Conservation (phyloP, 768 basidiomycete genomes). For the Mycena rosella region DNA sequence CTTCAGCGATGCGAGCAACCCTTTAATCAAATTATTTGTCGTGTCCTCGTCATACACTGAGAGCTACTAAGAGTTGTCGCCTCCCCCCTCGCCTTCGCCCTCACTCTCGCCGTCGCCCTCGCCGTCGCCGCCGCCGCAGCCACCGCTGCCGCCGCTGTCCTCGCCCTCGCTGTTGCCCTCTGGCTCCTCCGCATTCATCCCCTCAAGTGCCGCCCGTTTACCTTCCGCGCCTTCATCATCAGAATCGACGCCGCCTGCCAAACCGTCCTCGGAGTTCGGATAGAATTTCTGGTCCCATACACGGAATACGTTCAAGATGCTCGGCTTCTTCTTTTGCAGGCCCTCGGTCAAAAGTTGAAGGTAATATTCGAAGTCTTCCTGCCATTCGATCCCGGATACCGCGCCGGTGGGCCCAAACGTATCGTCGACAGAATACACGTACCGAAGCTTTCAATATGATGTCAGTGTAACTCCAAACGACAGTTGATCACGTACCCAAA, state of each 20-base stretch:
- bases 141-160: too few species aligned
- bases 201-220: neutral
- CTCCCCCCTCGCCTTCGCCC: too few species aligned
- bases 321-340: constrained; percentile 9
- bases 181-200: neutral
- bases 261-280: neutral
- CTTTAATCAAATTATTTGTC: too few species aligned
- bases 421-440: constrained; percentile 20
- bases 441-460: constrained; percentile 5
- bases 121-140: too few species aligned
- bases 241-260: constrained; percentile 1
- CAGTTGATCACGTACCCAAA: constrained; percentile 6
- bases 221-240: neutral
- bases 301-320: constrained; percentile 21
- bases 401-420: neutral
- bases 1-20: too few species aligned
- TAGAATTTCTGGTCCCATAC: constrained; percentile 22
- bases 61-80: too few species aligned
- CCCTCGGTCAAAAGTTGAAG: constrained; percentile 10
- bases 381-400: constrained; percentile 18
- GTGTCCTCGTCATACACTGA: too few species aligned
- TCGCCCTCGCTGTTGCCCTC: neutral
- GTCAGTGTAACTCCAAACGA: neutral
- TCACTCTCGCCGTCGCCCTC: too few species aligned
- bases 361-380: constrained; percentile 29